Conservation (phyloP, 495 filamentous ascomycete genomes). For the Halenospora varia region DNA sequence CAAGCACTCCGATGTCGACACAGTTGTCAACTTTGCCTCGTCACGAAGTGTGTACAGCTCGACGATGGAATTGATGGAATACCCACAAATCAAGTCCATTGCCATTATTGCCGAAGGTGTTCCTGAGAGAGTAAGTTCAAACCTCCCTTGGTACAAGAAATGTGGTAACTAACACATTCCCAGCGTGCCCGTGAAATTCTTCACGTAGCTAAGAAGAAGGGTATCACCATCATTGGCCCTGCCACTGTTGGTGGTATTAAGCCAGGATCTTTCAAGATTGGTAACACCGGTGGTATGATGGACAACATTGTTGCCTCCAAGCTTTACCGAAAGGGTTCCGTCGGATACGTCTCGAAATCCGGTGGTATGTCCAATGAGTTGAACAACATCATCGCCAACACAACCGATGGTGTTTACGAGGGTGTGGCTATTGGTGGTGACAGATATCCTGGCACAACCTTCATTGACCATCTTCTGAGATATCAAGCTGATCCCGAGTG, state of each 20-base stretch:
- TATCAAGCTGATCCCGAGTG: conserved; percentile 94
- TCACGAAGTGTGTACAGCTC: conserved; percentile 97
- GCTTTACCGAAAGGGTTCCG: conserved; percentile 97
- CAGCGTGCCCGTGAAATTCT: conserved; percentile 96
- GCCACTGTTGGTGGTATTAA: conserved; percentile 99
- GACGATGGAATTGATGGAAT: conserved; percentile 97
- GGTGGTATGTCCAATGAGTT: conserved; percentile 99
- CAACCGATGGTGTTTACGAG: conserved; percentile 96
- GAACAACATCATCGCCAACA: conserved; percentile 98
- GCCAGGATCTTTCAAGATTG: conserved; percentile 98
- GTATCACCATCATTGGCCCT: conserved; percentile 97
- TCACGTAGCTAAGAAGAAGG: conserved; percentile 93
- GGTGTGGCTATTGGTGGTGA: conserved; percentile 99
- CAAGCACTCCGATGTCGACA: conserved; percentile 97
- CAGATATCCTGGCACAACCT: conserved; percentile 96
- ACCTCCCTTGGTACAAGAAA: background rate
- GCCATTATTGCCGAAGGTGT: conserved; percentile 99
- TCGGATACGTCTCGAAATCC: conserved; percentile 99
- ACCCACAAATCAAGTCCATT: conserved; percentile 94
- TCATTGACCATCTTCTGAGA: conserved; percentile 95
- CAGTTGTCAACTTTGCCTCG: conserved; percentile 98
- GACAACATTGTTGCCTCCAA: conserved; percentile 99
- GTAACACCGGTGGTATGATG: conserved; percentile 99
- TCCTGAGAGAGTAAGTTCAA: conserved; percentile 77
- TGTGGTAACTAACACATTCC: conserved; percentile 6